phyloP scores from a whole-genome alignment of 2,329 filamentous ascomycete genomes.

The Aureobasidium vineae region DNA sequence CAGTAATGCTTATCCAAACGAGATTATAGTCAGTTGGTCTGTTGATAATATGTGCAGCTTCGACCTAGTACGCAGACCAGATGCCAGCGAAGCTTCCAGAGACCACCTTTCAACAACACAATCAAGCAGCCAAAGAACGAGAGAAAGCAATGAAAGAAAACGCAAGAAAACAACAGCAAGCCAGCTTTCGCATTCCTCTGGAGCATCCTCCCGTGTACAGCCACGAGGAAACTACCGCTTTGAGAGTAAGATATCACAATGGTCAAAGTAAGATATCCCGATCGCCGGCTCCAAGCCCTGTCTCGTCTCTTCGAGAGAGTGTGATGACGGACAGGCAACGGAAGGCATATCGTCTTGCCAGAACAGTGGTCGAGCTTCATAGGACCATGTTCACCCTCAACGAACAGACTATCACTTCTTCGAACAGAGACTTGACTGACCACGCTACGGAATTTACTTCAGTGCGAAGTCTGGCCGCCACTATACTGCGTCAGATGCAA shows the following conservation, averaged over 20 bases:
- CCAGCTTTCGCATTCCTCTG: slow-evolving; percentile 40
- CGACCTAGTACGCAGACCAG: slow-evolving; percentile 59
- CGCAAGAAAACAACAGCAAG: slow-evolving; percentile 56
- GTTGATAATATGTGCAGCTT: slow-evolving; percentile 63
- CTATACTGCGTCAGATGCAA: slow-evolving; percentile 56
- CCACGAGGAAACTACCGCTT: slow-evolving; percentile 48
- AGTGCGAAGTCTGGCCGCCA: slow-evolving; percentile 41
- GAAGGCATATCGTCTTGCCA: slow-evolving; percentile 56
- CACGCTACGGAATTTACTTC: slow-evolving; percentile 46
- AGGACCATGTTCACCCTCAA: slow-evolving; percentile 55
- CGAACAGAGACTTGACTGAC: slow-evolving; percentile 35
- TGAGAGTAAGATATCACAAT: slow-evolving; percentile 59
- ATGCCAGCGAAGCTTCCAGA: slow-evolving; percentile 48
- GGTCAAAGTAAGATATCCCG: slow-evolving; percentile 58
- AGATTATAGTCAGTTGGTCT: slow-evolving; percentile 67
- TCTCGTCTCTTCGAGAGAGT: slow-evolving; percentile 22
- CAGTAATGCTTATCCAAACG: slow-evolving; percentile 65
- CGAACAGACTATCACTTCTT: slow-evolving; percentile 29
- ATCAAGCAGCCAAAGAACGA: slow-evolving; percentile 27
- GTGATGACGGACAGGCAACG: slow-evolving; percentile 54
- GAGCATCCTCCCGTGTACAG: slow-evolving; percentile 38
- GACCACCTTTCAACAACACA: background rate
- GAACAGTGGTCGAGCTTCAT: slow-evolving; percentile 54
- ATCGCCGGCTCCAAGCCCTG: slow-evolving; percentile 41
- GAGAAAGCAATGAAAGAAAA: slow-evolving; percentile 49